phyloP scores from a whole-genome alignment of 225 moss, liverwort and hornwort species.

The Marchantia polymorpha region DNA sequence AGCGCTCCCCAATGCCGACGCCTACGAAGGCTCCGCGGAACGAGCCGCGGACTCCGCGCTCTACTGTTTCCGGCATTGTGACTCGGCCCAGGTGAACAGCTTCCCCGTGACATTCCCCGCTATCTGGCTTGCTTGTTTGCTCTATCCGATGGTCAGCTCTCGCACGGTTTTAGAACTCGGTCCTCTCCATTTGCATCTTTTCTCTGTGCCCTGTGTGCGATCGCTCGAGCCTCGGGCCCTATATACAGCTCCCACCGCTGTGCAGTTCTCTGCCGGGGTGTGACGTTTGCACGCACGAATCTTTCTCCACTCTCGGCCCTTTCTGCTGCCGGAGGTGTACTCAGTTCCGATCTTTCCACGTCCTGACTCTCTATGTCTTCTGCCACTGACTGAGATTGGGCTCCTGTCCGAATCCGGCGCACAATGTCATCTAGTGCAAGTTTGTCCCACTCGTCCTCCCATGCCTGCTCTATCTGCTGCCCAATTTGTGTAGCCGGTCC shows the following conservation, averaged over 20 bases:
- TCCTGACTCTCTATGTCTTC: background rate
- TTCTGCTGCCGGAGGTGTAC: background rate
- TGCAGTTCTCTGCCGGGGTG: background rate
- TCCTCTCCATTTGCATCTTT: background rate
- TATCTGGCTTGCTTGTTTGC: background rate
- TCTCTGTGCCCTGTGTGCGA: background rate
- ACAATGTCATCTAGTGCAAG: background rate
- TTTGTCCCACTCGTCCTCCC: background rate
- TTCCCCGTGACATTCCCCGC: background rate
- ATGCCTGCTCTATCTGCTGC: background rate
- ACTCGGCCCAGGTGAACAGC: constrained; percentile 17
- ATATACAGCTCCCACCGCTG: background rate
- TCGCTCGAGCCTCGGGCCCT: background rate
- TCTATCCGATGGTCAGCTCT: background rate
- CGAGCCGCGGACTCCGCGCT: constrained; percentile 30
- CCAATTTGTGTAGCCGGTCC: background rate
- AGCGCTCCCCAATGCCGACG: constrained; percentile 21
- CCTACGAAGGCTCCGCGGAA: constrained; percentile 23
- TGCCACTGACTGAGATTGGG: too few species aligned
- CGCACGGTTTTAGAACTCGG: background rate
- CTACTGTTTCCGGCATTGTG: constrained; percentile 34
- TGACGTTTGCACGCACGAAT: background rate
- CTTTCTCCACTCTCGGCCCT: background rate
- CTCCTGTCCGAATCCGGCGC: background rate
- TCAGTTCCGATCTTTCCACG: background rate